Percentiles rank a stretch among this genome's conserved stretches.
These are phyloP conservation scores for Flaveria floridana DNA, from an alignment of 140 eudicot species.

Conservation along the genomic window DNA sequence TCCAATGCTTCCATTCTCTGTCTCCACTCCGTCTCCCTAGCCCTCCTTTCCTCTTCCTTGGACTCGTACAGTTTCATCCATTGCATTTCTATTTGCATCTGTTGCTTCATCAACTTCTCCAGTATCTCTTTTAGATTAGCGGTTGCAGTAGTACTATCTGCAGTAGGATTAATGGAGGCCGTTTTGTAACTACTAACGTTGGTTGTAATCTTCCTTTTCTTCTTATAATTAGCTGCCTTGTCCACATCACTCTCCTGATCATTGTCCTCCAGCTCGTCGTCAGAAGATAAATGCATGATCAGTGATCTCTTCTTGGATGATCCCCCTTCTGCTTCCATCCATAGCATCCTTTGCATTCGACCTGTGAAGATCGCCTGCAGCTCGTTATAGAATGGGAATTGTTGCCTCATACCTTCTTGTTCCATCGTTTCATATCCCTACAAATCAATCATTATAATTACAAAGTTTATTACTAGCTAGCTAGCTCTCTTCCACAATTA, in stretches of 20 bases:
- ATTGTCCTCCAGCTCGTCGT: slow-evolving; percentile 63
- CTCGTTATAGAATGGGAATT: slow-evolving; percentile 76
- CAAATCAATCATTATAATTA: not conserved
- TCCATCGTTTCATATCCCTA: slow-evolving; percentile 85
- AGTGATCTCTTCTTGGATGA: slow-evolving; percentile 34
- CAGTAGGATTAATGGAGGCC: too few species aligned
- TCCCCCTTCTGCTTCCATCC: slow-evolving; percentile 69
- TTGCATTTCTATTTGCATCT: slow-evolving; percentile 58
- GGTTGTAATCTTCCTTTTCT: slow-evolving; percentile 40
- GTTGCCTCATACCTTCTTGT: slow-evolving; percentile 64
- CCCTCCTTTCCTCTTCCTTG: slow-evolving; percentile 71
- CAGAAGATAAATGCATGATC: slow-evolving; percentile 48
- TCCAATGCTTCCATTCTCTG: slow-evolving; percentile 78
- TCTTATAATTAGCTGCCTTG: slow-evolving; percentile 18
- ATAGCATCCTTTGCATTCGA: slow-evolving; percentile 80
- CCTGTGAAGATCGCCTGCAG: slow-evolving; percentile 66
- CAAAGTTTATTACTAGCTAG: too few species aligned
- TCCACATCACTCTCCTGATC: slow-evolving; percentile 47
- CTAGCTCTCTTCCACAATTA: too few species aligned
- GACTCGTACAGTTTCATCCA: slow-evolving; percentile 70
- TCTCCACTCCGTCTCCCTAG: slow-evolving; percentile 78
- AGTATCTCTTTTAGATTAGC: slow-evolving; percentile 45
- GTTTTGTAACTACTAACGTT: not conserved
- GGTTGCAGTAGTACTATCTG: not conserved
- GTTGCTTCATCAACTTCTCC: slow-evolving; percentile 80